Evolutionary conservation across 306 rosid species (phyloP).

Genomic region (Albizia julibrissin): DNA sequence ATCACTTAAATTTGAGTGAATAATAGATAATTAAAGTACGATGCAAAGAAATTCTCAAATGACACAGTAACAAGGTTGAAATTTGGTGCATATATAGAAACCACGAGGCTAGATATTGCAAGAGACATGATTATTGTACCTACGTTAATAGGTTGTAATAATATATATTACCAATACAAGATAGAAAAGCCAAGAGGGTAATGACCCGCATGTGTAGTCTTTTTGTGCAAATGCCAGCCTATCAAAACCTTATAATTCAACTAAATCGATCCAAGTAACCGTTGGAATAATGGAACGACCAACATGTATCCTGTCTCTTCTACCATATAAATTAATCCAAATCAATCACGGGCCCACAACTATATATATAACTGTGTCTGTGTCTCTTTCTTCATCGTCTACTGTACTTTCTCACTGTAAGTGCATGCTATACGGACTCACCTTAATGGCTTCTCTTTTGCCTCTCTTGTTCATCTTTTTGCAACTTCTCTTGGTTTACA

Average conservation of each 20-base stretch:
- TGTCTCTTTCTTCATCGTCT: not conserved
- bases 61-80: not conserved
- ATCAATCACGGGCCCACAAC: not conserved
- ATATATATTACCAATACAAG: too few species aligned
- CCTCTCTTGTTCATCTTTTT: not conserved
- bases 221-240: constrained; percentile 20
- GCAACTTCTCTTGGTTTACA: constrained; percentile 13
- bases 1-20: too few species aligned
- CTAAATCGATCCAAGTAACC: constrained; percentile 44
- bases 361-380: not conserved
- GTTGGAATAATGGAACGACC: constrained; percentile 37
- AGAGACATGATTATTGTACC: not conserved
- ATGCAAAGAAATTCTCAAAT: not conserved
- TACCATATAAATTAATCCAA: not conserved
- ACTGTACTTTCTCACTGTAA: not conserved
- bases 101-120: not conserved
- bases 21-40: not conserved
- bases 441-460: constrained; percentile 33
- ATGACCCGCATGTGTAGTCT: not conserved
- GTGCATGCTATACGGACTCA: not conserved
- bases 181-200: not conserved
- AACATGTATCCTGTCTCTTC: not conserved
- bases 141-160: not conserved
- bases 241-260: not conserved
- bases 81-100: not conserved